Conservation (phyloP, 257 asterid genomes). For the Solanum peruvianum region DNA sequence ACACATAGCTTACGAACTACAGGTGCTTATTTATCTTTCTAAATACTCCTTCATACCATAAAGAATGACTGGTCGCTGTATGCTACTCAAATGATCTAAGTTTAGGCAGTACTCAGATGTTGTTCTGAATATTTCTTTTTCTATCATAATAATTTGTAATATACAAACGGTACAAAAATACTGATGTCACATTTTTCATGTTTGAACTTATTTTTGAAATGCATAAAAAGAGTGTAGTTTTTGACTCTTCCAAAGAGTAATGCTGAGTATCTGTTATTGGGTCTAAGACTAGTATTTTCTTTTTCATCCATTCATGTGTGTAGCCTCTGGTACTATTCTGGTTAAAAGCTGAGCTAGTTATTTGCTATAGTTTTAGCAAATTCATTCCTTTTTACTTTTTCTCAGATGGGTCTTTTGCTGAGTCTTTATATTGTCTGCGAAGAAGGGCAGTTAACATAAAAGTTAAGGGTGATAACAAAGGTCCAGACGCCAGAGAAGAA, state of each 20-base stretch:
- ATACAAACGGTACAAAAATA: background rate
- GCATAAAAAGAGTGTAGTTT: background rate
- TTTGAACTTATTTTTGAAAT: background rate
- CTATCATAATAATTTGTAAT: background rate
- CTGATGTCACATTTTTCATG: background rate
- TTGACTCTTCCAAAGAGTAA: background rate
- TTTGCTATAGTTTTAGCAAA: background rate
- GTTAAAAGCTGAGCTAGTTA: background rate
- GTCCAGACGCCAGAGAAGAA: constrained; percentile 27
- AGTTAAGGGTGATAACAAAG: constrained; percentile 23
- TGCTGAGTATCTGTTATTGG: background rate
- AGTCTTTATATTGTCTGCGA: constrained; percentile 82
- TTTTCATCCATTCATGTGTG: background rate
- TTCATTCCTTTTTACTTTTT: background rate
- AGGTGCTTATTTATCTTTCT: constrained; percentile 13
- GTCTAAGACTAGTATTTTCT: background rate
- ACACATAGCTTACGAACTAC: constrained; percentile 90
- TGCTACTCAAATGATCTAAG: background rate
- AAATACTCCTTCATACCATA: background rate
- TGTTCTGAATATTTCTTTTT: background rate
- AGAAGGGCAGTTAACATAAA: constrained; percentile 63
- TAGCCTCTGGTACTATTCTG: background rate
- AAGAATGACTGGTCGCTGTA: background rate
- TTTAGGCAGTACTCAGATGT: background rate
- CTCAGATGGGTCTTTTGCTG: constrained; percentile 92